Conservation (phyloP, 495 filamentous ascomycete species). For the Amniculicola lignicola region DNA sequence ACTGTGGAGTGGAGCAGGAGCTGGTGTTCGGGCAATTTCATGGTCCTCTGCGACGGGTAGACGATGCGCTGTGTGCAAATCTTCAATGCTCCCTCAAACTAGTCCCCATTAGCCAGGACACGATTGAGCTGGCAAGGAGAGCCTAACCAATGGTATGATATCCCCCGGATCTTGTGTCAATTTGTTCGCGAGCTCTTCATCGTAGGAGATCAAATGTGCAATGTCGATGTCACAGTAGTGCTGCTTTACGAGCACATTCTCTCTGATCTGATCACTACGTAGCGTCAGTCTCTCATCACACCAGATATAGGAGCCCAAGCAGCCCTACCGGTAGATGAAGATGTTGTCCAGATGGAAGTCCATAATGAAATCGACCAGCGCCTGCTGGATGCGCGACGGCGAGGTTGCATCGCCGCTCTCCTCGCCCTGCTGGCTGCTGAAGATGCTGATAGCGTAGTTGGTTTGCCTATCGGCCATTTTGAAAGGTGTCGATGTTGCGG, state of each 20-base stretch:
- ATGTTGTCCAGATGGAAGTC: conserved; percentile 94
- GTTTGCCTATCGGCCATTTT: conserved; percentile 79
- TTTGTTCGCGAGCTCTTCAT: conserved; percentile 91
- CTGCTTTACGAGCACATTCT: conserved; percentile 91
- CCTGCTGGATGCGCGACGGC: conserved; percentile 53
- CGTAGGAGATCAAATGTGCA: conserved; percentile 91
- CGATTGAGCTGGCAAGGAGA: neutral
- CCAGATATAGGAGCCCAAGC: neutral
- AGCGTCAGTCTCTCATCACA: neutral
- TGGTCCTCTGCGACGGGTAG: conserved; percentile 67
- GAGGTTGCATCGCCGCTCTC: conserved; percentile 57
- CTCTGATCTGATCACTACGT: conserved; percentile 84
- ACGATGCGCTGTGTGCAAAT: conserved; percentile 91
- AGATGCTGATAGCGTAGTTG: conserved; percentile 76
- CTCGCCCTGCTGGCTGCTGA: conserved; percentile 56
- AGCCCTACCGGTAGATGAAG: conserved; percentile 82
- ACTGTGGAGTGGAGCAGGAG: conserved; percentile 91
- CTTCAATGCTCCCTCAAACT: conserved; percentile 91
- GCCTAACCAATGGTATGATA: conserved; percentile 79
- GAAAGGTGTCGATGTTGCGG: neutral
- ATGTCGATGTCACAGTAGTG: conserved; percentile 98
- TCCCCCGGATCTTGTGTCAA: conserved; percentile 88
- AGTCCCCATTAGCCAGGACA: neutral
- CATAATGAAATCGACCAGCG: conserved; percentile 74
- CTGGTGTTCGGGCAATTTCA: conserved; percentile 82